Base-by-base conservation (phyloP, 2,329 filamentous ascomycete genomes). In the Lasiodiplodia gonubiensis region DNA sequence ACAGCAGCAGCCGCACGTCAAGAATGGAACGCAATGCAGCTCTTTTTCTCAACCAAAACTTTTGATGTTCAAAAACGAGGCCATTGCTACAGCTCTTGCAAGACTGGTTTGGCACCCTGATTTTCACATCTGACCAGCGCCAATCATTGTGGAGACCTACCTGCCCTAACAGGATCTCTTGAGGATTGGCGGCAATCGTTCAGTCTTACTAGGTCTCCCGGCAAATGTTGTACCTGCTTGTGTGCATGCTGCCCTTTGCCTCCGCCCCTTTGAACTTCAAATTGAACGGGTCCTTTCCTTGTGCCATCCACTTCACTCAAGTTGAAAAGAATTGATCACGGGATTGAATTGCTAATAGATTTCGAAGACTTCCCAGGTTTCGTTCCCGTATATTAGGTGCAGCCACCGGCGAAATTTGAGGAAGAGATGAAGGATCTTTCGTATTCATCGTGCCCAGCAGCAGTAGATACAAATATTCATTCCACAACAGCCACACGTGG, bases 1-100 rank as follows among this genome's bases (percentile, higher is more conserved):
- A 30, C 39, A 51, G 46, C 30, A 63, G 25, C 59, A 25, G 23
- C 37, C 3, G 59, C 59, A 21, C 37, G n/a, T 39, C 18, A 51
- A 37, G n/a, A 48, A 33, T 35, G 59, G 59, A 51, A 63, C 51
- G 25, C 46, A 63, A 63, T 51, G 59, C 59, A 52, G 59, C 18
- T 39, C n/a, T 63, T 63, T 33, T 25, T 49, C 59, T 33, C 30
- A 18, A 33, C 30, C 2, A 49, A 8, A 16, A 1, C 8, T 57
- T 39, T n/a, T 23, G n/a, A 23, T 39, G 53, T 37, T 35, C 30
- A 46, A 46, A 11, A 8, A n/a, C 21, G 21, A 8, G 18, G 21
- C 18, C 42, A 8, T 21, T 33, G 8, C 42, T 21, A 21, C 4
- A 0, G 21, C 10, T 2, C 42, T 21, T n/a, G 42, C 42, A 46